Conservation (phyloP, 2,329 filamentous ascomycete genomes). For the Orbilia javanica region DNA sequence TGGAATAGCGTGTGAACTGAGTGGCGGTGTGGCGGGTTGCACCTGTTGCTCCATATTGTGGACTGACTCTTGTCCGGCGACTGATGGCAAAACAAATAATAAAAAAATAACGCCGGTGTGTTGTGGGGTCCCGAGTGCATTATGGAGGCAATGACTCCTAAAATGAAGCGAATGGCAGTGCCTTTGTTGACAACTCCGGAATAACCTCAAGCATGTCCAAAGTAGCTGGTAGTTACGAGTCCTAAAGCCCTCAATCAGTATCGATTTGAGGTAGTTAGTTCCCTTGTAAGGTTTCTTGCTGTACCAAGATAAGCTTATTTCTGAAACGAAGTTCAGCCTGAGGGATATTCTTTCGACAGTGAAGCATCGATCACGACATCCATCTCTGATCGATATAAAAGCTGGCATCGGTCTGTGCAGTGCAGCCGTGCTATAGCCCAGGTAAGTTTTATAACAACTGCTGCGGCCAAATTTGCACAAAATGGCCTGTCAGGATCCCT, state of each 20-base stretch:
- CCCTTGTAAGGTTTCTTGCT: background rate
- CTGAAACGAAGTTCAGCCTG: conserved; percentile 14
- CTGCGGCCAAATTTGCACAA: background rate
- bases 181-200: no score
- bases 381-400: conserved; percentile 12
- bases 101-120: no score
- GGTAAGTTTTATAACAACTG: background rate
- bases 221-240: no score
- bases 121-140: no score
- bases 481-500: background rate
- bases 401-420: background rate
- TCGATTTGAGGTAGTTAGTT: background rate
- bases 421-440: background rate
- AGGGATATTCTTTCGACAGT: conserved; percentile 18
- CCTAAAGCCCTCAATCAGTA: background rate
- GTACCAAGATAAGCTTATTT: conserved; percentile 20
- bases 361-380: conserved; percentile 11
- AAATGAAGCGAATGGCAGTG: no score
- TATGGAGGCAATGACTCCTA: no score
- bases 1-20: no score
- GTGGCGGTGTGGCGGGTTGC: no score
- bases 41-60: no score
- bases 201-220: no score
- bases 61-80: no score
- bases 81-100: no score